phyloP scores from a whole-genome alignment of 768 basidiomycete genomes.

The Thelephora ganbajun region DNA sequence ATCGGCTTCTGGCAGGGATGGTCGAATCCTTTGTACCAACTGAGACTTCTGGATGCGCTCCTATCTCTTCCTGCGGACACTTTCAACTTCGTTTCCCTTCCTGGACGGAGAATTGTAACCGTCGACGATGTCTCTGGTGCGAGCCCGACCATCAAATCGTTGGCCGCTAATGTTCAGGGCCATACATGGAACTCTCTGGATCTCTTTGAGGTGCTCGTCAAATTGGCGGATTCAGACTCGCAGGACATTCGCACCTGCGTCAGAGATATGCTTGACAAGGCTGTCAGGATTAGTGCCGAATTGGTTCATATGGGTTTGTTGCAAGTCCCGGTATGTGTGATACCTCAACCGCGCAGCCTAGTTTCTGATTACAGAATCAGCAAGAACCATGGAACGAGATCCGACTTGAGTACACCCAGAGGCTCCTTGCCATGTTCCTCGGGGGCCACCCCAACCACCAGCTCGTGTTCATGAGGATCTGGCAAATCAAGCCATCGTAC shows the following conservation, averaged over 20 bases:
- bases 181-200: conserved; percentile 93
- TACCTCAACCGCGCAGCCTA: background rate
- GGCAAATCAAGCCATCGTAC: conserved; percentile 80
- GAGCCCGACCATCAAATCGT: conserved; percentile 82
- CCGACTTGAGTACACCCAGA: conserved; percentile 75
- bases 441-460: conserved; percentile 91
- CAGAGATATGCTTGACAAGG: conserved; percentile 87
- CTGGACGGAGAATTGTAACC: conserved; percentile 71
- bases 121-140: conserved; percentile 78
- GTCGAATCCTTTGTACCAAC: conserved; percentile 75
- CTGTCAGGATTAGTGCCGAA: conserved; percentile 87
- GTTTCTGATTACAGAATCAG: conserved; percentile 19
- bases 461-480: conserved; percentile 92
- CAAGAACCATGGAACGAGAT: conserved; percentile 82
- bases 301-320: conserved; percentile 87
- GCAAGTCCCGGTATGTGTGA: conserved; percentile 66
- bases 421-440: conserved; percentile 80
- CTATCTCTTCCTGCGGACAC: conserved; percentile 82
- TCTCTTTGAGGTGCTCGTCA: conserved; percentile 78
- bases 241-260: conserved; percentile 63
- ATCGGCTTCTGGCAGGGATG: conserved; percentile 78
- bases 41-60: conserved; percentile 78
- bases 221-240: conserved; percentile 58
- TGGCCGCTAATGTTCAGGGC: conserved; percentile 82
- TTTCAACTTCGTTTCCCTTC: conserved; percentile 84